Base-by-base conservation (phyloP, 306 rosid genomes). In the Purshia tridentata region DNA sequence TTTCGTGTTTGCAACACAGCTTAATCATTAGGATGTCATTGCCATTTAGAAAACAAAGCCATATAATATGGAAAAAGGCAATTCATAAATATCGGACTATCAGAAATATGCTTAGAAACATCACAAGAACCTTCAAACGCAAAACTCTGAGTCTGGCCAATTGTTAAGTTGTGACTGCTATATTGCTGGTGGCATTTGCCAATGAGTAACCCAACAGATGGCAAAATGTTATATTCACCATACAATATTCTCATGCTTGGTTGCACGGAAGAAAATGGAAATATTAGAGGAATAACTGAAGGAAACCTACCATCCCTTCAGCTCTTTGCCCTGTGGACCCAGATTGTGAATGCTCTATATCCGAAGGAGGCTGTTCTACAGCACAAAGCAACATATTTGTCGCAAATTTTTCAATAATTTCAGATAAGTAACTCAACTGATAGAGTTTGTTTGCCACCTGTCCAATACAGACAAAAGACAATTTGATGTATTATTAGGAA, bases 381-480 rank as follows among this genome's bases (percentile, higher is more conserved):
- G 93, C 92, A 66, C 89, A 83, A 79, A 86, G 63, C 87, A 94
- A 89, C 96, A 81, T 88, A 56, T 86, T 67, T 76, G 86, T 90
- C 0, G 99, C 96, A 84, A 84, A 86, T 47, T 88, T 87, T 81
- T 89, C 97, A 69, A 94, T 88, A 67, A 74, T 86, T 67, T 87
- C 98, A 14, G 93, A 84, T 67, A 94, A 42, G 82, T 89, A 94
- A 72, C 80, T 87, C 67, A 94, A 89, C 85, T 83, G 96, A 84
- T 85, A 94, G 64, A 94, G 97, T 84, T 94, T 94, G 88, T 91
- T 91, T 69, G 96, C 94, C 85, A 94, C 99, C 99, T 94, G 78
- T 69, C 53, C 60, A 75, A 75, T 12, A 75, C 48, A 67, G 67
- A 53, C 3, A 81, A 59, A 71, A 23, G n/a, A 67, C 53, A 58